A percentile compares a stretch with the other conserved stretches of the same genome.
phyloP scores from a whole-genome alignment of 228 moss, liverwort and hornwort genomes.

The Sphagnum magellanicum region DNA sequence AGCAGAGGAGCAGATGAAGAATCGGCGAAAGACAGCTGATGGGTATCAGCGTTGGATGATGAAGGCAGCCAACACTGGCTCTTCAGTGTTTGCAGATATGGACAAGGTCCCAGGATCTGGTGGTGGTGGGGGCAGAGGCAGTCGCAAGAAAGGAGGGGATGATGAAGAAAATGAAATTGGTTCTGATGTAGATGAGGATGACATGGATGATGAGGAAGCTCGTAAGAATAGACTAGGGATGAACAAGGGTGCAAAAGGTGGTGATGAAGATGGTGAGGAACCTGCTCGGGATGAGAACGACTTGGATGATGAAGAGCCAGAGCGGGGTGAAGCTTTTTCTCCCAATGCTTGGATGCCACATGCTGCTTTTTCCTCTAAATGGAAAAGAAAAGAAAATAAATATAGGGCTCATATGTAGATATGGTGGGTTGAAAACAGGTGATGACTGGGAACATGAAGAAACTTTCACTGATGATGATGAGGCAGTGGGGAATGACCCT shows the following conservation, averaged over 20 bases:
- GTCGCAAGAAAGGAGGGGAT: slow-evolving; percentile 43
- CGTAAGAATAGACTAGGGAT: slow-evolving; percentile 72
- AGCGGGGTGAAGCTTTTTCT: slow-evolving; percentile 50
- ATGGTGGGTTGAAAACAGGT: slow-evolving; percentile 10
- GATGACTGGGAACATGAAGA: slow-evolving; percentile 69
- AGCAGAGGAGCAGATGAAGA: slow-evolving; percentile 99
- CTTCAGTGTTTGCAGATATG: slow-evolving; percentile 50
- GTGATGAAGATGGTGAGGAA: slow-evolving; percentile 98
- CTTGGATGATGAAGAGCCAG: slow-evolving; percentile 92
- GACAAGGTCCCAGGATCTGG: slow-evolving; percentile 49
- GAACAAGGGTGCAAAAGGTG: slow-evolving; percentile 73
- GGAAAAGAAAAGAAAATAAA: neutral
- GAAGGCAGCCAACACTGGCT: slow-evolving; percentile 82
- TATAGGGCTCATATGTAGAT: no score
- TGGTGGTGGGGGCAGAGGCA: slow-evolving; percentile 27
- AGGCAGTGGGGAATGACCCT: slow-evolving; percentile 54
- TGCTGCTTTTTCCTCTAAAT: neutral
- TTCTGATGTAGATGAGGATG: slow-evolving; percentile 82
- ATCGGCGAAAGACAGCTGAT: slow-evolving; percentile 97
- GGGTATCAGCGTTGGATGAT: slow-evolving; percentile 99
- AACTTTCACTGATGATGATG: slow-evolving; percentile 55
- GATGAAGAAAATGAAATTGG: slow-evolving; percentile 72
- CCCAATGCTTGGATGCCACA: neutral
- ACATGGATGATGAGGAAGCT: slow-evolving; percentile 87
- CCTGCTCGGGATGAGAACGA: slow-evolving; percentile 72